Conservation (phyloP, 2,329 filamentous ascomycete genomes). For the Paraconiothyrium sp. region DNA sequence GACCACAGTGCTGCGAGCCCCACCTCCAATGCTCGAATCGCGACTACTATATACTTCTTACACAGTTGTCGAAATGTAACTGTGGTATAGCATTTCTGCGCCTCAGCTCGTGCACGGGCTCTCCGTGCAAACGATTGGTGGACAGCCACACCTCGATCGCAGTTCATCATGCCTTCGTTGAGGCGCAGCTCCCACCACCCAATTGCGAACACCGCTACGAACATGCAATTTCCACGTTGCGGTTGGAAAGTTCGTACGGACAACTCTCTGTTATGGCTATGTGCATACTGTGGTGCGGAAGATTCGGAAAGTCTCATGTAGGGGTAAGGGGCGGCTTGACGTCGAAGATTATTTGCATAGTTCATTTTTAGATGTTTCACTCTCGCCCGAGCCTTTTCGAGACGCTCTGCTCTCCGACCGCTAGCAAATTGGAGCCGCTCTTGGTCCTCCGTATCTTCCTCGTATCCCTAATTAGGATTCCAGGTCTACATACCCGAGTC, state of each 20-base stretch:
- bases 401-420: not conserved
- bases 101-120: not conserved
- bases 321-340: constrained; percentile 2
- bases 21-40: not conserved
- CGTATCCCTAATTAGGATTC: constrained; percentile 2
- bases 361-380: constrained; percentile 17
- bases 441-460: not conserved
- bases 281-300: constrained; percentile 5
- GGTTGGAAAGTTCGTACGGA: constrained; percentile 1
- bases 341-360: constrained; percentile 3
- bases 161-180: constrained; percentile 8
- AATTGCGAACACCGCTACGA: not conserved
- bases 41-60: not conserved
- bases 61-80: not conserved
- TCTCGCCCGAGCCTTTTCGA: not conserved
- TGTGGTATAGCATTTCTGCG: constrained; percentile 5
- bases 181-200: constrained; percentile 7
- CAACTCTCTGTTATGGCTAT: constrained; percentile 2
- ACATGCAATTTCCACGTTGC: constrained; percentile 2
- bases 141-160: not conserved
- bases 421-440: not conserved
- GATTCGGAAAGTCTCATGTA: constrained; percentile 3
- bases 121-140: constrained; percentile 4
- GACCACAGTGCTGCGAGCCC: not conserved
- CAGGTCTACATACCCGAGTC: not conserved